Evolutionary conservation across 2,329 filamentous ascomycete species (phyloP).

Genomic region (Gnomoniopsis smithogilvyi): DNA sequence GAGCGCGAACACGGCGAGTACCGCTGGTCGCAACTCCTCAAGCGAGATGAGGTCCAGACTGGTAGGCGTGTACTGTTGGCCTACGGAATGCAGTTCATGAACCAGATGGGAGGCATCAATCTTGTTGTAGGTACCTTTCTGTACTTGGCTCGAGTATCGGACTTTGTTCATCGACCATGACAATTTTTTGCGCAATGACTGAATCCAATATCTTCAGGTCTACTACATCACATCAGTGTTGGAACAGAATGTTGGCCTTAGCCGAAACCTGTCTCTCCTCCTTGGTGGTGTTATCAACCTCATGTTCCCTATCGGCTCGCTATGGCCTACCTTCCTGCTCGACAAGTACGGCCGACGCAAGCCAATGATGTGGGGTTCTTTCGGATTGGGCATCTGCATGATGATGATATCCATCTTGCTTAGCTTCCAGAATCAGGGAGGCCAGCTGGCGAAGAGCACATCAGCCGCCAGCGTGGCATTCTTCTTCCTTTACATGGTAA

Average conservation of each 20-base stretch:
- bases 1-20: conserved; percentile 26
- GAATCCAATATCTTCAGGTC: too few species aligned
- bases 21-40: conserved; percentile 38
- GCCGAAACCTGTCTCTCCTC: conserved; percentile 27
- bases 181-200: too few species aligned
- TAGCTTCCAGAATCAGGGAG: conserved; percentile 19
- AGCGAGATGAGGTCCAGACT: conserved; percentile 39
- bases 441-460: conserved; percentile 18
- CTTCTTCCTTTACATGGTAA: conserved; percentile 30
- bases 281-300: conserved; percentile 34
- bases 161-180: too few species aligned
- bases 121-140: conserved; percentile 28
- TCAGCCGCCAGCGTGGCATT: conserved; percentile 31
- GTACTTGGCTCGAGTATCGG: too few species aligned
- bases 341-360: conserved; percentile 32
- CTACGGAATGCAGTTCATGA: conserved; percentile 45
- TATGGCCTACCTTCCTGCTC: conserved; percentile 14
- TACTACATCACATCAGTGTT: conserved; percentile 33
- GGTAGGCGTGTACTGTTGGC: conserved; percentile 43
- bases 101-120: conserved; percentile 48
- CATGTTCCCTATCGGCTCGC: conserved; percentile 36
- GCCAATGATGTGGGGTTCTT: conserved; percentile 39
- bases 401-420: conserved; percentile 34
- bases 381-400: conserved; percentile 33
- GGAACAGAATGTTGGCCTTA: conserved; percentile 30